Evolutionary conservation across 768 basidiomycete genomes (phyloP), one percentile per base, ranked within the genome.

Genomic region (Amanita subjunquillea): DNA sequence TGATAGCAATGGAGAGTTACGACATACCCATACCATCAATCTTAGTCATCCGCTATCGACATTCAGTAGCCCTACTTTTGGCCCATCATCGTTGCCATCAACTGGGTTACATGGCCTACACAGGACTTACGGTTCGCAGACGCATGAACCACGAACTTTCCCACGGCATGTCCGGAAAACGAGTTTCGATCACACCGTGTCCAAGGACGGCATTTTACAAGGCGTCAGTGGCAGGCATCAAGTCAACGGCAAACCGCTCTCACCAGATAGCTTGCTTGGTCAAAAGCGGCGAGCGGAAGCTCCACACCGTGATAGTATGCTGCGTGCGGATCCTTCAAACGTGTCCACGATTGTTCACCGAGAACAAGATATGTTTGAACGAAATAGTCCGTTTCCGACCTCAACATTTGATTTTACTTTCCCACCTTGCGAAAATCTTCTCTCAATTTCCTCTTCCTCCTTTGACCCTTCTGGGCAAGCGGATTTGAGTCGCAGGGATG

Each of bases 121-220:
- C 48, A 70, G 76, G 45, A 67, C 66, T 47, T 54, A 64, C 56
- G 59, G 62, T 48, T 57, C 61, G 32, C 54, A 64, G 46, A 56
- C 64, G 17, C 65, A 67, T 52, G 66, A 68, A 55, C 74, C 74
- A 58, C 81, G 76, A 56, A 67, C 75, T 29, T 89, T 92, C 63
- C 89, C 92, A 49, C 79, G 85, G 55, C 86, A 87, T 66, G 89
- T 91, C 54, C 80, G 92, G 56, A 96, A 96, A 74, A 91, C 92
- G 43, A 92, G 90, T 67, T 95, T 93, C 65, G 92, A 96, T 66
- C 92, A 93, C 67, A 93, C 92, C 3, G 84, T 94, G 38, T 76
- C 78, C 36, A 79, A 78, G 57, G 82, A 85, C 55, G 79, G 76
- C 36, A 75, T 83, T 51, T 70, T 81, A 54, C 62, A 71, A 29